Conservation (phyloP, 1,284 basidiomycete genomes). For the Rhodotorula sp. region DNA sequence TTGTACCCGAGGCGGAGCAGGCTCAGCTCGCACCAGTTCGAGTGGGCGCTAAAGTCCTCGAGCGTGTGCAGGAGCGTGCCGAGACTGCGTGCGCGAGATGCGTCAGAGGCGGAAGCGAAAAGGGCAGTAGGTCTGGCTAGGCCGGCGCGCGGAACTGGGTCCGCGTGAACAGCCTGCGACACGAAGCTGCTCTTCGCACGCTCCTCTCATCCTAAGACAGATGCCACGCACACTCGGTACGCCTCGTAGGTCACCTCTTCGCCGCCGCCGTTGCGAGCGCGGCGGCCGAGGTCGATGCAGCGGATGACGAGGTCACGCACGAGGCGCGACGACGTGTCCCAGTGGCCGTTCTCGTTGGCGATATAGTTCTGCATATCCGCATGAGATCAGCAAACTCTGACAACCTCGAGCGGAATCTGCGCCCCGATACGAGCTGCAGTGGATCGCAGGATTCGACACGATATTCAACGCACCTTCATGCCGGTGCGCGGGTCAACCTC, state of each 20-base stretch:
- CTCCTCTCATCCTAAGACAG: no score
- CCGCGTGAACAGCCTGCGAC: no score
- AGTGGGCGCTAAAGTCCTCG: constrained; percentile 86
- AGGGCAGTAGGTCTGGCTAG: no score
- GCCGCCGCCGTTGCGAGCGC: constrained; percentile 28
- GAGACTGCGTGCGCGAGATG: constrained; percentile 57
- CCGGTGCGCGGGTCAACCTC: constrained; percentile 82
- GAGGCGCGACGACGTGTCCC: constrained; percentile 86
- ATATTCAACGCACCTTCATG: constrained; percentile 67
- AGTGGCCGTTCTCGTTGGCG: constrained; percentile 64
- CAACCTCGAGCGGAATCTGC: constrained; percentile 37
- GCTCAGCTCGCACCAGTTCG: constrained; percentile 53
- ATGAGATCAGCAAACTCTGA: no score
- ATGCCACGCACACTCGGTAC: constrained; percentile 61
- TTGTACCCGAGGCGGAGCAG: constrained; percentile 43
- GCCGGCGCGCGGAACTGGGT: no score
- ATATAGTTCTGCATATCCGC: constrained; percentile 81
- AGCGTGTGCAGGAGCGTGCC: constrained; percentile 63
- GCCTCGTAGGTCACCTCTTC: constrained; percentile 74
- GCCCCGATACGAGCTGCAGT: no score
- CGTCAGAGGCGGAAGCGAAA: no score
- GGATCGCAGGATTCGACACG: no score
- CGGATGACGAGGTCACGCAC: constrained; percentile 74
- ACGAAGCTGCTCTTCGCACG: no score
- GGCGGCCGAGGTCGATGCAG: constrained; percentile 62